Evolutionary conservation across 257 asterid species (phyloP), one percentile per base, ranked within the genome.

Genomic region (Avicennia marina): DNA sequence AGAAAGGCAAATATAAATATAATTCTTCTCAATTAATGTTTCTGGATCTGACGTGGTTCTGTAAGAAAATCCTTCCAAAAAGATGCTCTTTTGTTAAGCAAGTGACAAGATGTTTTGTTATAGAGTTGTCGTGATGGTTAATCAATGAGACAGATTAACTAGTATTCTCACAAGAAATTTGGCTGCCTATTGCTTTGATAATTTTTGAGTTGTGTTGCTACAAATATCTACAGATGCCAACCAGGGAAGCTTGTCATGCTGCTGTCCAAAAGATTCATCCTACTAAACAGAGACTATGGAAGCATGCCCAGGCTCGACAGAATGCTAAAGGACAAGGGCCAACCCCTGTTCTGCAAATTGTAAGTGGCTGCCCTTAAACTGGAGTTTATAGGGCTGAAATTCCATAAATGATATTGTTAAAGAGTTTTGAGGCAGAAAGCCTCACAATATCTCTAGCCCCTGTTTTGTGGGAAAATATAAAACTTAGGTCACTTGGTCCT

Each of bases 181-280:
- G 46, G 40, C 48, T 45, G 58, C 45, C 21, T 44, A 1, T 33
- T 32, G 40, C 24, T 25, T 31, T 62, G 51, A 40, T 55, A 9
- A 22, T 67, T 31, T 58, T n/a, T 45, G 12, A 33, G 11, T 56
- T 25, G 19, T 40, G 21, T 65, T 68, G 33, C 46, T 36, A 27
- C 48, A 25, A 61, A 69, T 29, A 55, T 46, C 16, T 46, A 10
- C 79, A 93, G 99, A 71, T 93, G 96, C 99, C 99, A 38, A 89
- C 77, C 34, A 89, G 94, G 72, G 99, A 93, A 84, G 99, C 99
- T 69, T 89, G 96, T 70, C 98, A 93, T 34, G 97, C 86, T 51
- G 97, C 97, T 39, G 73, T 89, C 46, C 99, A 93, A 75, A 86
- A 76, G 88, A 78, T 73, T 55, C 91, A 86, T 62, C 99, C 99